Percentiles rank a stretch among this genome's conserved stretches.
Conservation (phyloP, 129 eudicot species). For the Pseudognaphalium luteoalbum region DNA sequence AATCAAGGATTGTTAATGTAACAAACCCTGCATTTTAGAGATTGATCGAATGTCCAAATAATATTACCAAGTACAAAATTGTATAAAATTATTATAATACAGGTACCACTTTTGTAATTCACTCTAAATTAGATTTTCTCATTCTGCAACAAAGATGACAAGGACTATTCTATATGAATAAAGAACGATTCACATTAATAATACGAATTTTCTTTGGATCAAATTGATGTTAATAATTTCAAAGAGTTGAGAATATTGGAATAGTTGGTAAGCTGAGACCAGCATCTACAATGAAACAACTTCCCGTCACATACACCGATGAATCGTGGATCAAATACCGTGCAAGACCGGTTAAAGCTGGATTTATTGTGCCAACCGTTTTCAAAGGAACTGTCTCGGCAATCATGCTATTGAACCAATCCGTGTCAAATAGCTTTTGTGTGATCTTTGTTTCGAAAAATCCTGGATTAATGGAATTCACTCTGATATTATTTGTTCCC, state of each 20-base stretch:
- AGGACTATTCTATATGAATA: too few relatives aligned
- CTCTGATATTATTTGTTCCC: constrained; percentile 45
- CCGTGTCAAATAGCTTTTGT: constrained; percentile 37
- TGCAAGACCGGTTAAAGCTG: constrained; percentile 43
- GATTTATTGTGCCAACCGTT: constrained; percentile 45
- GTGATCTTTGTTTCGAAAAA: constrained; percentile 48
- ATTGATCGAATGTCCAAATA: too few relatives aligned
- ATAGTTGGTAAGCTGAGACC: constrained; percentile 42
- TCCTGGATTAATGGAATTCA: constrained; percentile 50
- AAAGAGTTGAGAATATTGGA: constrained; percentile 55
- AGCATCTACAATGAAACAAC: constrained; percentile 45
- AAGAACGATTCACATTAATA: too few relatives aligned
- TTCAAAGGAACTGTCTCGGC: constrained; percentile 37
- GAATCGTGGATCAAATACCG: constrained; percentile 54
- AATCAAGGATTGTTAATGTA: too few relatives aligned
- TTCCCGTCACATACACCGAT: constrained; percentile 44
- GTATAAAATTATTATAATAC: too few relatives aligned
- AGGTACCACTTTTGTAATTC: too few relatives aligned
- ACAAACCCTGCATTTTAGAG: too few relatives aligned
- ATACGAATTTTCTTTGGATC: too few relatives aligned
- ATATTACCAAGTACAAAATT: too few relatives aligned
- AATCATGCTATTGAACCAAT: constrained; percentile 42
- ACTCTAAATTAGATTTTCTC: too few relatives aligned
- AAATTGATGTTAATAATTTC: constrained; percentile 7
- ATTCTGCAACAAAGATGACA: too few relatives aligned